Evolutionary conservation across 352 stramenopile genomes (phyloP), one percentile per base, ranked within the genome.

Genomic region (Globisporangium canariense): DNA sequence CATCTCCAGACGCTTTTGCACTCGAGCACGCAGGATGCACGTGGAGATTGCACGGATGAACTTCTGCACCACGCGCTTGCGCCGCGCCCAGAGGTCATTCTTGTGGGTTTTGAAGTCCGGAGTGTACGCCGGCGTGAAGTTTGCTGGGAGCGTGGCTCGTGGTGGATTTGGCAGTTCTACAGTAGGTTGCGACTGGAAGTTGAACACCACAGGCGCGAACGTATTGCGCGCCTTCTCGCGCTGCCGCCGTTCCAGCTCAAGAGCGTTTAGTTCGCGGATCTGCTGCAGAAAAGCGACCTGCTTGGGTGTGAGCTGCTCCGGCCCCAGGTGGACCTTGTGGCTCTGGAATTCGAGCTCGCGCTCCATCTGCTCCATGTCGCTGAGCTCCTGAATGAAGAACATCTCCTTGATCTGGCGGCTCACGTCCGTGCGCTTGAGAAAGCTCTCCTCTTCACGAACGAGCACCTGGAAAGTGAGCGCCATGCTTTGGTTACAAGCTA

Each of bases 91-190:
- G 64, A 97, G 54, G 64, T 97, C 88, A 63, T 96, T 97, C 71
- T 91, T 90, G 74, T 95, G 91, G 30, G 65, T 62, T 60, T 97
- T 95, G 58, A 93, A 97, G 52, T 95, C 83, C 0, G 81, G 79
- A 7, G 41, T 46, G 60, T 81, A 71, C 7, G 54, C 54, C 1
- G 72, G 62, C 36, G 61, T 40, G 32, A 79, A 85, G 38, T 85
- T 68, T 4, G 72, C 83, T 8, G 81, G 78, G 16, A 93, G 67
- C 45, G 60, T 58, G 0, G 65, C 75, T 25, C 73, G 69, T 8
- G 71, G 68, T 4, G 76, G 75, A 22, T 67, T 58, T 16, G 70
- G 70, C 46, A 58, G n/a, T 30, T 70, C 65, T 11, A 30, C 47
- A 10, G 71, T 73, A 18, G 71, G 65, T 11, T 56, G 67, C 0